Conservation (phyloP, 225 moss, liverwort and hornwort genomes). For the Bryum argenteum region DNA sequence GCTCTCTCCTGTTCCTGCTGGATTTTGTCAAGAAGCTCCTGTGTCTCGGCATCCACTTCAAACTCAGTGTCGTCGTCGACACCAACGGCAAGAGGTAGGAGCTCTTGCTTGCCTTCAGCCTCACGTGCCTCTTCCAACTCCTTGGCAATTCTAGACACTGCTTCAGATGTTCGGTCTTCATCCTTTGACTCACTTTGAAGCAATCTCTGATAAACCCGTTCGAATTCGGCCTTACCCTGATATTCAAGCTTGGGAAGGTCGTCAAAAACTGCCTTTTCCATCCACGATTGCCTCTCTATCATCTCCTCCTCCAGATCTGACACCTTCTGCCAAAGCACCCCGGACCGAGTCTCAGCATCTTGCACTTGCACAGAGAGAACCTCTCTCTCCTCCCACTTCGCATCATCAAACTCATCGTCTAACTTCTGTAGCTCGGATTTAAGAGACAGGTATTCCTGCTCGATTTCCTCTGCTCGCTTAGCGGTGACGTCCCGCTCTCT, state of each 20-base stretch:
- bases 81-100: slow-evolving; percentile 72
- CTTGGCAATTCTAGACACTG: slow-evolving; percentile 43
- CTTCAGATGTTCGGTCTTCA: slow-evolving; percentile 31
- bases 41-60: slow-evolving; percentile 39
- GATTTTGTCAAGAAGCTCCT: slow-evolving; percentile 52
- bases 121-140: slow-evolving; percentile 64
- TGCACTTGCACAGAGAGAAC: slow-evolving; percentile 37
- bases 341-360: slow-evolving; percentile 40
- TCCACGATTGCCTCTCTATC: slow-evolving; percentile 56
- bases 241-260: slow-evolving; percentile 50
- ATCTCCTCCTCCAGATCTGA: slow-evolving; percentile 56
- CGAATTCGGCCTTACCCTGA: slow-evolving; percentile 35
- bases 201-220: slow-evolving; percentile 46
- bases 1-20: slow-evolving; percentile 54
- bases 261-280: slow-evolving; percentile 42
- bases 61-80: slow-evolving; percentile 38
- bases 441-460: slow-evolving; percentile 45
- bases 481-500: slow-evolving; percentile 39
- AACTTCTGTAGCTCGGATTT: slow-evolving; percentile 48
- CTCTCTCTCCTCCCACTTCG: slow-evolving; percentile 39
- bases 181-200: slow-evolving; percentile 30
- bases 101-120: slow-evolving; percentile 31
- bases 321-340: slow-evolving; percentile 57
- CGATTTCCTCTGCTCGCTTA: slow-evolving; percentile 41
- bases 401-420: slow-evolving; percentile 32